Evolutionary conservation across 2,329 filamentous ascomycete genomes (phyloP), one percentile per base, ranked within the genome.

Genomic region (Cytospora schulzeri): DNA sequence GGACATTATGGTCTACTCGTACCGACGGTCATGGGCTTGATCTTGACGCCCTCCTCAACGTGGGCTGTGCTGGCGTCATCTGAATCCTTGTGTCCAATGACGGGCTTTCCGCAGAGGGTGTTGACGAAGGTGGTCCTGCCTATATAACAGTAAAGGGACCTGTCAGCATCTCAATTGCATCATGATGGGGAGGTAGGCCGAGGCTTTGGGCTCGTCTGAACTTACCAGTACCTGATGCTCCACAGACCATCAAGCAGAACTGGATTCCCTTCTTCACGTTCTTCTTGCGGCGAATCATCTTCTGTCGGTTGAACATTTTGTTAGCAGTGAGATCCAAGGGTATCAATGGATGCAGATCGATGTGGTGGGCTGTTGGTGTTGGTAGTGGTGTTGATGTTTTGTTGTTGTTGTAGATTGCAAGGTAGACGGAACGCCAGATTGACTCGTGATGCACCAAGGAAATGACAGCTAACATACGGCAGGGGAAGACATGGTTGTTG

Each of bases 201-300:
- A 31, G 55, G 58, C 19, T 51, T 19, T 19, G 63, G 65, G 66
- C 67, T 64, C 63, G 68, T 63, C 65, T 66, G 65, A 53, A 82
- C 86, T 75, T 88, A 97, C 93, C 95, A 81, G 95, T 98, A 80
- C 95, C 95, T 73, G 94, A 98, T 77, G 95, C 95, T 84, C 95
- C 95, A 78, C 95, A 98, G 76, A 99, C 95, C 95, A 99, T 99
- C 87, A 99, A 82, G 81, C 93, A 98, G 85, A 99, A 99, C 86
- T 99, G 95, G 77, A 99, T 98, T 77, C 95, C 95, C 88, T 97
- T 97, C 91, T 97, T 97, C 83, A 99, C 94, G 87, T 99, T 98
- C 91, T 99, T 99, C 94, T 99, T 99, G 82, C 92, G 91, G 83
- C 95, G 93, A 79, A 97, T 93, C 91, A 97, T 95, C 81, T 96